A percentile compares a stretch with the other conserved stretches of the same genome.
phyloP scores from a whole-genome alignment of 169 alveolate species.

The Eimeria zaria region DNA sequence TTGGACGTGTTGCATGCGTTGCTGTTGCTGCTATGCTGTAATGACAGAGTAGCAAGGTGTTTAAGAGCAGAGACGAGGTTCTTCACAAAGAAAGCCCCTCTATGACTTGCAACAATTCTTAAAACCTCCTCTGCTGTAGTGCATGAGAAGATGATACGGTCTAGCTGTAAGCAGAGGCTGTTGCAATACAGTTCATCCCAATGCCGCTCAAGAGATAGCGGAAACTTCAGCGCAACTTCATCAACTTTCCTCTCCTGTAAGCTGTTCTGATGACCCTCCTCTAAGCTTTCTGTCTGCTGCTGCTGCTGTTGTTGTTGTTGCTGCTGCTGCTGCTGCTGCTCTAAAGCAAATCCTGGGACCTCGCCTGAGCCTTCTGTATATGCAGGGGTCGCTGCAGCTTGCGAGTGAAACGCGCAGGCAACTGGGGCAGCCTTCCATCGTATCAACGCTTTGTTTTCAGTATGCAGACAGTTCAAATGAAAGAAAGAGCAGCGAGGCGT shows the following conservation, averaged over 20 bases:
- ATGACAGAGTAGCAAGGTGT: constrained; percentile 41
- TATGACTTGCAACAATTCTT: constrained; percentile 85
- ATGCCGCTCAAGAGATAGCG: neutral
- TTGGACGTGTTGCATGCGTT: constrained; percentile 3
- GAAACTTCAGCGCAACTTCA: neutral
- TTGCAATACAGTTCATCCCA: constrained; percentile 84
- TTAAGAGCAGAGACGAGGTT: constrained; percentile 87
- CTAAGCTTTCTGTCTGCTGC: neutral
- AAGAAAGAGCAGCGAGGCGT: neutral
- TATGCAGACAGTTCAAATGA: neutral
- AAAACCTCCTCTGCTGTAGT: constrained; percentile 81
- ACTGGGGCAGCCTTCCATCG: neutral
- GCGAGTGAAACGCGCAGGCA: neutral
- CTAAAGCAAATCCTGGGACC: neutral
- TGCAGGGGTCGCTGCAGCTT: neutral
- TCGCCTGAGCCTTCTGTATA: neutral
- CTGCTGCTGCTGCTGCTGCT: neutral
- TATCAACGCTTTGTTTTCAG: neutral
- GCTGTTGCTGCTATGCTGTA: constrained; percentile 25
- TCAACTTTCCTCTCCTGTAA: neutral
- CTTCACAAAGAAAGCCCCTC: constrained; percentile 87
- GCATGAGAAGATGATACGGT: constrained; percentile 81
- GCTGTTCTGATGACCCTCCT: neutral
- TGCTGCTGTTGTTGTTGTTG: constrained; percentile 18
- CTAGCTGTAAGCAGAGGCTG: constrained; percentile 86